Evolutionary conservation across 1,284 basidiomycete genomes (phyloP), one percentile per base, ranked within the genome.

Genomic region (Anthracocystis walkeri): DNA sequence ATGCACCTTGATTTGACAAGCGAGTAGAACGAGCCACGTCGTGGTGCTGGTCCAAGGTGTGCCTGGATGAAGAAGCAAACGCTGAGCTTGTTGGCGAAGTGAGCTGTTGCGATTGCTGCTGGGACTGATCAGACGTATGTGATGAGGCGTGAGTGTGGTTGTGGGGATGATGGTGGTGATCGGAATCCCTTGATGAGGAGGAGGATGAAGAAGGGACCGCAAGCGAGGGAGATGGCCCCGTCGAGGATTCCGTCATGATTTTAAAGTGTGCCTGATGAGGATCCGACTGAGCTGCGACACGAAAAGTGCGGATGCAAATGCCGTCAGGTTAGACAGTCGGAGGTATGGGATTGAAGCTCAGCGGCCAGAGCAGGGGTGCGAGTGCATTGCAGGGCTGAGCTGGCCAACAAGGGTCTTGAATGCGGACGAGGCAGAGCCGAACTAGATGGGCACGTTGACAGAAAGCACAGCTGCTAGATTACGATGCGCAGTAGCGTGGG

Each of bases 1-100:
- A 46, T 33, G 40, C 46, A 16, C 20, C 18, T 25, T 58, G 25
- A 23, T 58, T 41, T 20, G 48, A 63, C 4, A 41, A 31, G 38
- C 21, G 50, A 31, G 49, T 27, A 23, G 21, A 20, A 25, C 27
- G 46, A 38, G 56, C 29, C 1, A 21, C 23, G 6, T 50, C 18
- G 54, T 29, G 21, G 35, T 38, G 12, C 25, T 65, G 48, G 25
- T 66, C 59, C 18, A 67, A 31, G 12, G 64, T 73, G 16, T 60
- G 57, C 23, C 53, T 55, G 23, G 64, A 67, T 29, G 70, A 63
- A 18, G 70, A 66, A 25, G 70, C 63, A 51, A 49, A 16, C 8
- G 58, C 27, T 31, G 41, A 60, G 48, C 35, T 56, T 16, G 23
- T 25, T 18, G 35, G 1, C 23, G 45, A 23, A 21, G 10, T 16